phyloP scores from a whole-genome alignment of 2,329 filamentous ascomycete species.

The Beauveria varroae region DNA sequence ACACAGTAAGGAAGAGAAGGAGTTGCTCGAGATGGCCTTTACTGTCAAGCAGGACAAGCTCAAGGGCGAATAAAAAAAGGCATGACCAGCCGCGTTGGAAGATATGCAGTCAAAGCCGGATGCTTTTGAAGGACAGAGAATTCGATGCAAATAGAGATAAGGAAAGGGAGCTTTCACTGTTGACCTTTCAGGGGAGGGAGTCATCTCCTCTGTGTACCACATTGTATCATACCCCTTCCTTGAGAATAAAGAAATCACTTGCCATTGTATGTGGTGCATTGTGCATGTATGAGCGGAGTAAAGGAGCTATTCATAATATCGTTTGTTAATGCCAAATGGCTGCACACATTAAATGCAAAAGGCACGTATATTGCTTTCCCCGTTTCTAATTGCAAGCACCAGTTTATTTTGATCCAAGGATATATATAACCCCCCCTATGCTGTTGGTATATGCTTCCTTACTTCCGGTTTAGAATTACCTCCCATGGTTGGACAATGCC shows the following conservation, averaged over 20 bases:
- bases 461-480: constrained; percentile 24
- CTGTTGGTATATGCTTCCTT: background rate
- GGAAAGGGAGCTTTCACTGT: constrained; percentile 8
- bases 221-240: constrained; percentile 26
- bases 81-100: background rate
- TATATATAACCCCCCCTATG: background rate
- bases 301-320: constrained; percentile 8
- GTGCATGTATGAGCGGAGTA: constrained; percentile 17
- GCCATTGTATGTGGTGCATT: constrained; percentile 17
- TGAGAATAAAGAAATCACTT: constrained; percentile 15
- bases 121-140: background rate
- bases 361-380: background rate
- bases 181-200: constrained; percentile 16
- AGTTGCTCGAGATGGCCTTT: constrained; percentile 63
- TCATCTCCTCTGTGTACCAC: constrained; percentile 23
- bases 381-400: background rate
- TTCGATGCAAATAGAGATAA: background rate
- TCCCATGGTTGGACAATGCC: constrained; percentile 81
- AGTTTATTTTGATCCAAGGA: background rate
- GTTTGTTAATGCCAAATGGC: constrained; percentile 2
- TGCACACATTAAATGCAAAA: background rate
- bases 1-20: constrained; percentile 89
- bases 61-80: constrained; percentile 51
- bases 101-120: background rate
- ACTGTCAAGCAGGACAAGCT: constrained; percentile 60